phyloP scores from a whole-genome alignment of 371 early-diverging fungal species.

The Funneliformis caledonium region DNA sequence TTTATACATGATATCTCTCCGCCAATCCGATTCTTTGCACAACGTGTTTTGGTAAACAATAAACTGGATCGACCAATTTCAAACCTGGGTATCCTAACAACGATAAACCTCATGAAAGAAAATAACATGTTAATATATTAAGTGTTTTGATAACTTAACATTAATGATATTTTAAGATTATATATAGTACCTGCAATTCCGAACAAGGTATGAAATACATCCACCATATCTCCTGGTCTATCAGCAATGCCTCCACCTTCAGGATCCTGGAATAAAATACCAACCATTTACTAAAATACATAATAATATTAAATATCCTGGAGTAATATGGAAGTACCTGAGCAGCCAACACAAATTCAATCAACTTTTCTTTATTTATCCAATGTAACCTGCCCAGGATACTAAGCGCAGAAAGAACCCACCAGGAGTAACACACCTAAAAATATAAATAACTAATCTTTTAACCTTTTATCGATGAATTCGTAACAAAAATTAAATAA shows the following conservation, averaged over 20 bases:
- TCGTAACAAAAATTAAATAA: constrained; percentile 7
- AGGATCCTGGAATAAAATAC: constrained; percentile 57
- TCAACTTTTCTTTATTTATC: constrained; percentile 83
- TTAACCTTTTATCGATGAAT: neutral
- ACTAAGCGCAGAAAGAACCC: constrained; percentile 93
- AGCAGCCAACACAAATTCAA: constrained; percentile 80
- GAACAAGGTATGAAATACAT: constrained; percentile 98
- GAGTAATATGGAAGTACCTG: constrained; percentile 63
- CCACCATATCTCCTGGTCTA: constrained; percentile 90
- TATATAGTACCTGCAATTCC: constrained; percentile 76
- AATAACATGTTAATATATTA: neutral
- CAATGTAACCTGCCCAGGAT: constrained; percentile 84
- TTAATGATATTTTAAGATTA: neutral
- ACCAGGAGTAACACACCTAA: constrained; percentile 98
- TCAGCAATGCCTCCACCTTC: constrained; percentile 97
- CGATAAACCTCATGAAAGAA: constrained; percentile 63
- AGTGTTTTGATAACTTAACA: neutral
- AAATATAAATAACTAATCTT: neutral
- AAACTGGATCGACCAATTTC: constrained; percentile 84
- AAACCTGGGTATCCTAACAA: constrained; percentile 80
- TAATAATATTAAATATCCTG: neutral
- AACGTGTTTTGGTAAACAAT: constrained; percentile 86
- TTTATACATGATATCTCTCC: constrained; percentile 28
- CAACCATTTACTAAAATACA: neutral
- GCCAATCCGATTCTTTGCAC: constrained; percentile 65